These are phyloP conservation scores for Aspergillaceae sp. DNA, from an alignment of 2,329 filamentous ascomycete species.

Conservation along the genomic window DNA sequence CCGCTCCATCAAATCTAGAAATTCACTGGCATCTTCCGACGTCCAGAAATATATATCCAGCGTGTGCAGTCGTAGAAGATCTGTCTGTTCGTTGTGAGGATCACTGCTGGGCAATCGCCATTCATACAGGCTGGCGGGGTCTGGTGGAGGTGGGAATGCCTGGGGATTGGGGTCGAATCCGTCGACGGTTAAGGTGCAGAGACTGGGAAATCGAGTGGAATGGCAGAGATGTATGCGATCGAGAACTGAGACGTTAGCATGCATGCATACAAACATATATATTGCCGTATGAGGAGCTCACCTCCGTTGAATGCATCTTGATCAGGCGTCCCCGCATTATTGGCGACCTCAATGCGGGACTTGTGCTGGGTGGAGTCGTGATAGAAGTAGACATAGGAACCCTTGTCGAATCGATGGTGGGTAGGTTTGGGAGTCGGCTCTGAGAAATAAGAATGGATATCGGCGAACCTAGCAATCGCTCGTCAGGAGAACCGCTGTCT, in stretches of 20 bases:
- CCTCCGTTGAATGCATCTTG: slow-evolving; percentile 57
- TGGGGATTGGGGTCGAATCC: slow-evolving; percentile 20
- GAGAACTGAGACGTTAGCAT: slow-evolving; percentile 33
- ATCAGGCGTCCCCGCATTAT: slow-evolving; percentile 53
- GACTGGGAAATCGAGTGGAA: slow-evolving; percentile 51
- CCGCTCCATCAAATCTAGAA: slow-evolving; percentile 39
- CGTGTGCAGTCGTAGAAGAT: slow-evolving; percentile 48
- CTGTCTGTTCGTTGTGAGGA: slow-evolving; percentile 44
- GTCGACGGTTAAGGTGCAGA: slow-evolving; percentile 51
- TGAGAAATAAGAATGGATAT: slow-evolving; percentile 57
- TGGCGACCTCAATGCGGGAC: slow-evolving; percentile 54
- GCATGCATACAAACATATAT: neutral
- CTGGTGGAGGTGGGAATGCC: slow-evolving; percentile 17
- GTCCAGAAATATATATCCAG: slow-evolving; percentile 59
- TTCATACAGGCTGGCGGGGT: slow-evolving; percentile 30
- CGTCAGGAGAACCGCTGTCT: neutral
- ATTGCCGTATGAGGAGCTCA: slow-evolving; percentile 24
- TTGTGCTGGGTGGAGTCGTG: slow-evolving; percentile 46
- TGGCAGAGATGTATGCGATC: slow-evolving; percentile 46
- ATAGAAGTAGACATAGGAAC: slow-evolving; percentile 58
- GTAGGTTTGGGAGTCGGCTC: slow-evolving; percentile 46
- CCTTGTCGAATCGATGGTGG: slow-evolving; percentile 56
- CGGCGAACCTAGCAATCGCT: slow-evolving; percentile 45
- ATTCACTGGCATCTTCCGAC: slow-evolving; percentile 47
- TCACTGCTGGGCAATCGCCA: slow-evolving; percentile 52